Percentiles rank a stretch among this genome's conserved stretches.
Evolutionary conservation across 2,329 filamentous ascomycete species (phyloP).

Genomic region (Fusarium sp.): DNA sequence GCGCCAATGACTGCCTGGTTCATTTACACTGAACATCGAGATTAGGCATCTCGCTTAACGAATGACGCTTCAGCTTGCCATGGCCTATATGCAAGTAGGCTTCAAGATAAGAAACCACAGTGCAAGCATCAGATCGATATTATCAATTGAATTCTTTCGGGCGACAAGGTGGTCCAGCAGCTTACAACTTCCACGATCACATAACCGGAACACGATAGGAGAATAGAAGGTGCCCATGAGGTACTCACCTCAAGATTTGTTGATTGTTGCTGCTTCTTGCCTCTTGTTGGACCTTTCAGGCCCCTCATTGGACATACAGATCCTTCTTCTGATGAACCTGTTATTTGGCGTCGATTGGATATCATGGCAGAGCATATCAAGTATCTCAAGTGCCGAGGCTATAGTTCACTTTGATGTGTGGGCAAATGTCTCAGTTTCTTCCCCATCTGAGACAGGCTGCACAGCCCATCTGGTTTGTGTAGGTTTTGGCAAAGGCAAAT

Average conservation of each 20-base stretch:
- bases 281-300: not conserved
- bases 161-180: not conserved
- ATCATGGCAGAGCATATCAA: not conserved
- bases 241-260: not conserved
- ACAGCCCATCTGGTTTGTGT: conserved; percentile 2
- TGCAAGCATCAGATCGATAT: not conserved
- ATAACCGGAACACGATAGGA: not conserved
- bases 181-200: not conserved
- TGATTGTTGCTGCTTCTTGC: not conserved
- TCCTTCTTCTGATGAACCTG: not conserved
- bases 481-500: conserved; percentile 6
- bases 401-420: conserved; percentile 6
- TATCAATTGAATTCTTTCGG: not conserved
- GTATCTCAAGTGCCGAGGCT: not conserved
- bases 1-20: not conserved
- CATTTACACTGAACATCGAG: not conserved
- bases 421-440: not conserved
- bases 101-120: not conserved
- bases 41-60: conserved; percentile 24
- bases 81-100: not conserved
- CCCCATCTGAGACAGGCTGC: not conserved
- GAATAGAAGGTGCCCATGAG: not conserved
- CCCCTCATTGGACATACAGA: not conserved
- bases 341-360: not conserved
- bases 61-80: not conserved